Evolutionary conservation across 768 basidiomycete species (phyloP), one percentile per base, ranked within the genome.

Genomic region (Aureoboletus auriporus): DNA sequence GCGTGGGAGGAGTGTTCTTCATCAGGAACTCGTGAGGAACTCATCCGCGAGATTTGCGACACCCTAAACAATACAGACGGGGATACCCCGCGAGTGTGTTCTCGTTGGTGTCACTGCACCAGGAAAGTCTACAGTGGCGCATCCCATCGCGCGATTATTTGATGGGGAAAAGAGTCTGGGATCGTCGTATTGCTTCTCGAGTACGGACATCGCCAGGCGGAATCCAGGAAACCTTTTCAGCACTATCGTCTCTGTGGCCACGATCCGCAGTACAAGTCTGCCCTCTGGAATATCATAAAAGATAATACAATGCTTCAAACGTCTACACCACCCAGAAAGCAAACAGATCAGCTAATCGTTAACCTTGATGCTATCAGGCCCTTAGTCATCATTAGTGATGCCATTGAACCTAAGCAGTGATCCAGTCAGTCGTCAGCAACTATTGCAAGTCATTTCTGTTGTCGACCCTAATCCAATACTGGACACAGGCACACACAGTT

Each of bases 211-310:
- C 9, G 6, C 30, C 9, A 31, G 30, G 30, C 30, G 30, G 30
- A 31, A 31, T 31, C 30, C 30, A 12, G 30, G 30, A 31, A 6
- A 31, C 5, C 11, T 63, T 11, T 58, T 61, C 48, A 55, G 52
- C 42, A 64, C 60, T 58, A 16, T 35, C 14, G n/a, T 14, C 34
- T 14, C 6, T n/a, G 34, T 63, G 28, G 56, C n/a, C 52, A 57
- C 30, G 49, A 64, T 35, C 39, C 41, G 30, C 51, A 56, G 23
- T 57, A 46, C 35, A 49, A 31, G 35, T n/a, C 43, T 11, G 35
- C 54, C 13, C 43, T 57, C 8, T 46, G 54, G 20, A 33, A 34
- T 5, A 26, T n/a, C 13, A 43, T 52, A 8, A 40, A 51, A 30
- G 40, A 14, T 6, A 51, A 42, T 8, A 36, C 46, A 6, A 34